These are phyloP conservation scores for Diaporthe sp. DNA, from an alignment of 2,329 filamentous ascomycete genomes.

Conservation along the genomic window DNA sequence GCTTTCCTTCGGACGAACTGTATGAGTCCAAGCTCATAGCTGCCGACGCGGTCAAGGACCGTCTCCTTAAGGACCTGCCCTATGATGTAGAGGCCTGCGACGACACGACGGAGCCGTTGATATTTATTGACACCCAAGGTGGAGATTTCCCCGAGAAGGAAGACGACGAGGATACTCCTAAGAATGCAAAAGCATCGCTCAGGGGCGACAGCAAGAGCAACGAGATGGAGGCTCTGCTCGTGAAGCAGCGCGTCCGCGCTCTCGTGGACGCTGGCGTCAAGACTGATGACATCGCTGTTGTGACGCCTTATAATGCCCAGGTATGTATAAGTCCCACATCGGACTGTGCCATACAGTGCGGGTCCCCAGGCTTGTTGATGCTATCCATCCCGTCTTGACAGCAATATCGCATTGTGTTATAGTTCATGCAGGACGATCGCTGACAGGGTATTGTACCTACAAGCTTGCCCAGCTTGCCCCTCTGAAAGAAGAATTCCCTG, in stretches of 20 bases:
- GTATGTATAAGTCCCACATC: constrained; percentile 51
- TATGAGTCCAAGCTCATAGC: constrained; percentile 87
- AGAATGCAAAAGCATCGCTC: constrained; percentile 57
- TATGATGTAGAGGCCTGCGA: constrained; percentile 84
- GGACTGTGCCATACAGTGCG: constrained; percentile 16
- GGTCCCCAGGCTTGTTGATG: constrained; percentile 22
- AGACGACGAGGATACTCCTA: constrained; percentile 74
- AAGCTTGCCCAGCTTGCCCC: constrained; percentile 82
- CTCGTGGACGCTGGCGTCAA: constrained; percentile 84
- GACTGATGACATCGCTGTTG: constrained; percentile 87
- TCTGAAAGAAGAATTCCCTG: constrained; percentile 83
- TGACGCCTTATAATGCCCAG: constrained; percentile 97
- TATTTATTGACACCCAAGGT: constrained; percentile 97
- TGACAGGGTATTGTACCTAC: constrained; percentile 37
- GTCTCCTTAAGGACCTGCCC: constrained; percentile 80
- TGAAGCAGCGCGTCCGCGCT: constrained; percentile 78
- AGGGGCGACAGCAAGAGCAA: constrained; percentile 83
- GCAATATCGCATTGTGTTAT: constrained; percentile 28
- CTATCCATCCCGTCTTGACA: constrained; percentile 10
- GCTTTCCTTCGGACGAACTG: constrained; percentile 88
- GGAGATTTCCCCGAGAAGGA: constrained; percentile 88
- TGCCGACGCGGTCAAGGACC: constrained; percentile 78
- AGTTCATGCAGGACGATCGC: constrained; percentile 33
- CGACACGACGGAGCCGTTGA: constrained; percentile 85
- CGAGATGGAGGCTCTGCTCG: constrained; percentile 86